Conservation (phyloP, 164 flowering plant species). For the Paratinospora sagittata region DNA sequence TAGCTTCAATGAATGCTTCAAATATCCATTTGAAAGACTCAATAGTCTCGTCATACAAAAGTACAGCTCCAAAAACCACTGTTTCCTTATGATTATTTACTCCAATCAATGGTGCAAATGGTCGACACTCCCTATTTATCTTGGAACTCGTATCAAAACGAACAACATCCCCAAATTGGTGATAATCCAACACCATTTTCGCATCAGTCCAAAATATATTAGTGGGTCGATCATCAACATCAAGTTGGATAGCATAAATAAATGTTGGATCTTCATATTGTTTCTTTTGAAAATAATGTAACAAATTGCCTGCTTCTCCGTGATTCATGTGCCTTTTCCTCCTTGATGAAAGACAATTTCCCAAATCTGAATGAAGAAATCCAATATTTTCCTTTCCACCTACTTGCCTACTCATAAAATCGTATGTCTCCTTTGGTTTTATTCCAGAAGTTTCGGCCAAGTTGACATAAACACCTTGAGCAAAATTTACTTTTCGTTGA, state of each 20-base stretch:
- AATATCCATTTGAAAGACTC: slow-evolving; percentile 21
- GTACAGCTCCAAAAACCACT: slow-evolving; percentile 17
- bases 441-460: not conserved
- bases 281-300: slow-evolving; percentile 12
- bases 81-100: slow-evolving; percentile 21
- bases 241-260: slow-evolving; percentile 17
- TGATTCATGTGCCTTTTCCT: not conserved
- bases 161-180: slow-evolving; percentile 20
- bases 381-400: not conserved
- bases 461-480: not conserved
- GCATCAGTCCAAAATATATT: slow-evolving; percentile 22
- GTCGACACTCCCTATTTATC: slow-evolving; percentile 10
- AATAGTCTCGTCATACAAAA: slow-evolving; percentile 15
- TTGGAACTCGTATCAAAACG: slow-evolving; percentile 17
- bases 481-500: not conserved
- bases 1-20: slow-evolving; percentile 15
- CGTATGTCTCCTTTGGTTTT: not conserved
- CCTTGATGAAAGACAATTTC: not conserved
- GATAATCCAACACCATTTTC: slow-evolving; percentile 13
- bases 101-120: slow-evolving; percentile 22
- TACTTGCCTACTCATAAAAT: not conserved
- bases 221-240: slow-evolving; percentile 10
- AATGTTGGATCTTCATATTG: slow-evolving; percentile 14
- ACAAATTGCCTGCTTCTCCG: not conserved
- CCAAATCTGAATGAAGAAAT: not conserved